Evolutionary conservation across 1,139 yeast species (phyloP).

Genomic region (Candida gigantensis): DNA sequence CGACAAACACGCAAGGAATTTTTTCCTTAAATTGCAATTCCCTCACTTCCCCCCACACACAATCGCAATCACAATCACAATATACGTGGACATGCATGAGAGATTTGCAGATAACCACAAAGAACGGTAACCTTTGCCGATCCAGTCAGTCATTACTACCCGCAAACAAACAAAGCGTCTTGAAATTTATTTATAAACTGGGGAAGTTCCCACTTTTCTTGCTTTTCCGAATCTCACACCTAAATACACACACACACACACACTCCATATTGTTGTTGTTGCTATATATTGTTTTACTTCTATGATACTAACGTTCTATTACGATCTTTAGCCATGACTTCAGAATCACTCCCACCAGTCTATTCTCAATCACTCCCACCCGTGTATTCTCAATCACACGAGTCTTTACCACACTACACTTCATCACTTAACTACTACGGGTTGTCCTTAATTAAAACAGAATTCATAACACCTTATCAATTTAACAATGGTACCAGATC

Average conservation of each 20-base stretch:
- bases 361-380: constrained; percentile 5
- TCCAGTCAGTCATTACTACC: too few relatives aligned
- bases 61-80: too few relatives aligned
- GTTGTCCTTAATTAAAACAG: constrained; percentile 35
- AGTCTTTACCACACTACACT: constrained; percentile 32
- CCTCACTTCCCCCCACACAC: too few relatives aligned
- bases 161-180: too few relatives aligned
- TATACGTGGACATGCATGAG: too few relatives aligned
- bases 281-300: neutral
- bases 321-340: neutral
- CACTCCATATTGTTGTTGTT: neutral
- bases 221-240: too few relatives aligned
- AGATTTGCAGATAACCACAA: too few relatives aligned
- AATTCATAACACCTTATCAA: constrained; percentile 42
- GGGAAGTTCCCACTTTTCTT: too few relatives aligned
- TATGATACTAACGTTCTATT: neutral
- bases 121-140: too few relatives aligned
- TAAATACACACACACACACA: neutral
- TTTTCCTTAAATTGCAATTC: too few relatives aligned
- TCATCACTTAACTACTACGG: constrained; percentile 39
- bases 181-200: too few relatives aligned
- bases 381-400: constrained; percentile 24
- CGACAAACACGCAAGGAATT: too few relatives aligned
- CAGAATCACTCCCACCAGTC: constrained; percentile 1
- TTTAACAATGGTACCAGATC: constrained; percentile 25